These are phyloP conservation scores for Rostrohypoxylon terebratum DNA, from an alignment of 495 filamentous ascomycete species.

Conservation along the genomic window DNA sequence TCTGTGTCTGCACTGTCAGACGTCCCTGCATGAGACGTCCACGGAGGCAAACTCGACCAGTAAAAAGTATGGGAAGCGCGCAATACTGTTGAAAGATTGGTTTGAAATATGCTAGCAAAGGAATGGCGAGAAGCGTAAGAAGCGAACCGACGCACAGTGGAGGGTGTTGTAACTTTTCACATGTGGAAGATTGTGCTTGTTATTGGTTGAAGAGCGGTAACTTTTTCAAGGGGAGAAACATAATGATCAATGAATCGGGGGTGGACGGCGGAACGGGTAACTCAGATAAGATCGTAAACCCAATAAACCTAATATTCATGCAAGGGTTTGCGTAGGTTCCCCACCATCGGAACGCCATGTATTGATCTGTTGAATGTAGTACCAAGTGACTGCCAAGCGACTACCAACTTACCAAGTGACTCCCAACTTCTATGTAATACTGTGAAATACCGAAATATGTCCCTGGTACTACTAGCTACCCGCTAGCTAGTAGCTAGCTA, in stretches of 20 bases:
- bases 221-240: constrained; percentile 3
- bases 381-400: no score
- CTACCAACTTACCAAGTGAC: no score
- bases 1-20: constrained; percentile 42
- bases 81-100: constrained; percentile 36
- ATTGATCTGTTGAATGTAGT: constrained; percentile 1
- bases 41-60: constrained; percentile 26
- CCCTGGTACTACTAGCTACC: neutral
- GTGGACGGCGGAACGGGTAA: constrained; percentile 18
- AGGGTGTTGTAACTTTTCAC: constrained; percentile 32
- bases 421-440: neutral
- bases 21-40: constrained; percentile 36
- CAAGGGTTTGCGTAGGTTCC: constrained; percentile 30
- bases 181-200: constrained; percentile 26
- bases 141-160: constrained; percentile 24
- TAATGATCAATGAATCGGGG: constrained; percentile 39
- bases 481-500: neutral
- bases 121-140: constrained; percentile 25
- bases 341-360: constrained; percentile 30
- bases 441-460: neutral
- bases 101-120: neutral
- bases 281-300: constrained; percentile 38
- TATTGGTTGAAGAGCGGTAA: constrained; percentile 25
- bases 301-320: constrained; percentile 29
- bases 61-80: constrained; percentile 20